Evolutionary conservation across 1,139 yeast genomes (phyloP), one percentile per base, ranked within the genome.

Genomic region (Meyerozyma guilliermondii): DNA sequence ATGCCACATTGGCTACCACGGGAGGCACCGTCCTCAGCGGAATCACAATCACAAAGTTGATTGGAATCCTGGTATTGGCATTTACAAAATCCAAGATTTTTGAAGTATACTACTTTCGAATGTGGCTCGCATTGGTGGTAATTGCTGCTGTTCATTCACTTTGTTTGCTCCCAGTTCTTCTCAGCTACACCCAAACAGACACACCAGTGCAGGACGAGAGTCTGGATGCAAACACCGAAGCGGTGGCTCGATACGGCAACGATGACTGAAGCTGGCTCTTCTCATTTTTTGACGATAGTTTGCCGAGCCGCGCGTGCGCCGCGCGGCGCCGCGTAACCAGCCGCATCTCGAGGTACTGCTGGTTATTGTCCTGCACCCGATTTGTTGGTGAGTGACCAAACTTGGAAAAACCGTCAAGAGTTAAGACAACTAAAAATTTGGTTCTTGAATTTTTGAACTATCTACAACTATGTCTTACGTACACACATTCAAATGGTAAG

Each of bases 1-100:
- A 67, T 51, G 74, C 78, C 48, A 81, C 96, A 0, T 70, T 92
- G 45, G 70, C 72, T 0, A 80, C 80, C 5, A 87, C 89, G 10
- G 98, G 98, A 2, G 88, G 91, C 1, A 80, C 96, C 1, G 95
- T 91, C 0, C 71, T 92, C 46, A 84, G 88, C 16, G 98, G 98
- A 2, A 91, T 92, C 42, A 86, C 96, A 1, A 58, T 89, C 51
- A 92, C 98, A 5, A 92, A 92, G 59, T 65, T 91, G 35, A 82
- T 92, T 49, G 98, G 98, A 1, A 89, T 92, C 1, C 64, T 76
- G 23, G 96, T 92, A 6, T 68, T 92, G 38, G 95, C 95, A 5
- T 89, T 89, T 58, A 87, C 98, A 0, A 68, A 78, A 46, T 86
- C 95, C 27, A 81, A 85, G 62, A 91, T 92, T 29, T 92, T 91